Evolutionary conservation across 1,139 yeast genomes (phyloP).

Genomic region (Torulaspora globosa): DNA sequence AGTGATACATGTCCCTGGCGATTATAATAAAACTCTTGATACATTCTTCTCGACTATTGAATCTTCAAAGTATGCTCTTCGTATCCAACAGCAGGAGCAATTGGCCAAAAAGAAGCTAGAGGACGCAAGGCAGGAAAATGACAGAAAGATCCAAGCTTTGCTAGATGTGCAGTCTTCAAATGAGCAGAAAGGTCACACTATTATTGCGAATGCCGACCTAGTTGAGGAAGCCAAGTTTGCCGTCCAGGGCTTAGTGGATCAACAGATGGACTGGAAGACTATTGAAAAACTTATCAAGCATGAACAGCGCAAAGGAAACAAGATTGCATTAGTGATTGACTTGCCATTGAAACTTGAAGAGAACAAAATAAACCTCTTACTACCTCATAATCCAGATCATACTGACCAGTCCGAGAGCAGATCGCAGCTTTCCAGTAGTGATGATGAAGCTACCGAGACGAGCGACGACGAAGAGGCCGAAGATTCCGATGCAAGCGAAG

Average conservation of each 20-base stretch:
- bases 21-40: slow-evolving; percentile 76
- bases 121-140: slow-evolving; percentile 70
- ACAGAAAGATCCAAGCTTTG: slow-evolving; percentile 64
- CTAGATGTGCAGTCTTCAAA: slow-evolving; percentile 61
- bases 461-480: slow-evolving; percentile 25
- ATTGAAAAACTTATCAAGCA: slow-evolving; percentile 70
- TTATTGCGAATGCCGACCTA: slow-evolving; percentile 62
- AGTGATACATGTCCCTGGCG: slow-evolving; percentile 46
- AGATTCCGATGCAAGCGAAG: slow-evolving; percentile 17
- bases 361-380: slow-evolving; percentile 57
- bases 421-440: slow-evolving; percentile 17
- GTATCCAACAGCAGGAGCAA: slow-evolving; percentile 70
- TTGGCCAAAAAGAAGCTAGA: slow-evolving; percentile 70
- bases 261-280: slow-evolving; percentile 93
- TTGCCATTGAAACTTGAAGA: slow-evolving; percentile 69
- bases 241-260: slow-evolving; percentile 63
- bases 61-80: slow-evolving; percentile 67
- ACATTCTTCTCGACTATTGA: slow-evolving; percentile 80
- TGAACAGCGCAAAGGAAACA: slow-evolving; percentile 65
- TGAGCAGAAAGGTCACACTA: slow-evolving; percentile 65
- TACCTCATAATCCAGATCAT: slow-evolving; percentile 43
- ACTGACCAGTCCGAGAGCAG: slow-evolving; percentile 24
- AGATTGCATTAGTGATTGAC: slow-evolving; percentile 57
- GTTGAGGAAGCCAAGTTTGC: slow-evolving; percentile 71
- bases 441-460: slow-evolving; percentile 34